These are phyloP conservation scores for Podospora sp. DNA, from an alignment of 495 filamentous ascomycete genomes.

Conservation along the genomic window DNA sequence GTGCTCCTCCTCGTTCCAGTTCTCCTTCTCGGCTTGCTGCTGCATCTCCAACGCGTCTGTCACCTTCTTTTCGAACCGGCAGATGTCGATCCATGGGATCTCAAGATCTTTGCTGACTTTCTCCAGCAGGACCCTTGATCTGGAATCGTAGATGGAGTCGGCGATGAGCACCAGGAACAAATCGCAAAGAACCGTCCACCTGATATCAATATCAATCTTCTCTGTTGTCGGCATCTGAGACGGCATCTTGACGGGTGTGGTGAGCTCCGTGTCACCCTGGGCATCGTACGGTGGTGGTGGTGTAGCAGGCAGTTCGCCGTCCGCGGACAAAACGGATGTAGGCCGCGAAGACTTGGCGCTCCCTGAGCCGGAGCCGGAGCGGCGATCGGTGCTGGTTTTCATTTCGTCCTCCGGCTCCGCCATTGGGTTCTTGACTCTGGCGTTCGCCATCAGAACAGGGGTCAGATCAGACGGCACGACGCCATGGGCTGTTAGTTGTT, in stretches of 20 bases:
- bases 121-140: constrained; percentile 85
- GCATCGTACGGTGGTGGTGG: constrained; percentile 74
- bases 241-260: constrained; percentile 70
- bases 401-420: constrained; percentile 42
- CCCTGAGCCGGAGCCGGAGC: constrained; percentile 4
- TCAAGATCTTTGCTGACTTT: constrained; percentile 75
- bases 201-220: constrained; percentile 92
- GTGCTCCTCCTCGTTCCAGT: constrained; percentile 95
- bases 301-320: constrained; percentile 44
- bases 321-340: constrained; percentile 29
- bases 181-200: constrained; percentile 97
- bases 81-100: constrained; percentile 90
- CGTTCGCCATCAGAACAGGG: constrained; percentile 86
- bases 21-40: constrained; percentile 86
- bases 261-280: constrained; percentile 69
- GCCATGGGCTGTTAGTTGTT: constrained; percentile 91
- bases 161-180: constrained; percentile 92
- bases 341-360: constrained; percentile 27
- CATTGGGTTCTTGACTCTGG: constrained; percentile 91
- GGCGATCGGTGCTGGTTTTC: background rate
- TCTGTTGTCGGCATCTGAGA: constrained; percentile 77
- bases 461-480: constrained; percentile 82
- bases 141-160: constrained; percentile 90
- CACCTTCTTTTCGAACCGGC: constrained; percentile 94
- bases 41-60: constrained; percentile 98